Evolutionary conservation across 148 eudicot genomes (phyloP), one percentile per base, ranked within the genome.

Genomic region (Cornus controversa): DNA sequence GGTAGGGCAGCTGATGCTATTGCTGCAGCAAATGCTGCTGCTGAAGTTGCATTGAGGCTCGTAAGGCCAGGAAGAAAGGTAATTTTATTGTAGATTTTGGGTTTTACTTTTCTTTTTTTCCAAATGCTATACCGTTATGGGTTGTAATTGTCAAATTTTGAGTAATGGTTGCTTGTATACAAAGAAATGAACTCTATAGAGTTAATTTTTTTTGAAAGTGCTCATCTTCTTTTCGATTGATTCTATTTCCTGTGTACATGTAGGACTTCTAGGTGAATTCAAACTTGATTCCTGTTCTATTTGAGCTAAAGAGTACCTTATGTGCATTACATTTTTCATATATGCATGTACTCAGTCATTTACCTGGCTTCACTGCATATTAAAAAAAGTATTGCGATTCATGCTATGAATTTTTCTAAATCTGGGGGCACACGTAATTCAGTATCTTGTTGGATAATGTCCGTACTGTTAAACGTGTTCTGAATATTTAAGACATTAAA

Each of bases 11-110:
- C 97, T 77, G 95, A 94, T 81, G 95, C 91, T 60, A 83, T 94
- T 86, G 98, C 95, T 31, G 98, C 98, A 0, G 94, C 93, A 67
- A 91, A 87, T 81, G 92, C 95, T 75, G 97, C 97, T 73, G 97
- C 98, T 36, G 98, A 94, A 80, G 98, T 94, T 80, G 98, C 98
- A 67, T 73, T 94, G 82, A 89, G 98, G 83, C 98, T 94, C 62
- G 87, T 91, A 58, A 89, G 92, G 85, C 98, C 98, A 10, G 98
- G 98, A 24, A 94, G 84, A 74, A 92, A 92, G 93, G 97, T 92
- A 88, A 67, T 40, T 23, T 42, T 34, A 10, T 31, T n/a, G 2
- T 0, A 25, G 2, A 65, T 20, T 3, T 67, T 64, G 13, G 50
- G 29, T 42, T 25, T 36, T 54, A 8, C 10, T 40, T 4, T 40